A percentile compares a stretch with the other conserved stretches of the same genome.
phyloP scores from a whole-genome alignment of 2,329 filamentous ascomycete genomes.

The Xylariaceae sp. region DNA sequence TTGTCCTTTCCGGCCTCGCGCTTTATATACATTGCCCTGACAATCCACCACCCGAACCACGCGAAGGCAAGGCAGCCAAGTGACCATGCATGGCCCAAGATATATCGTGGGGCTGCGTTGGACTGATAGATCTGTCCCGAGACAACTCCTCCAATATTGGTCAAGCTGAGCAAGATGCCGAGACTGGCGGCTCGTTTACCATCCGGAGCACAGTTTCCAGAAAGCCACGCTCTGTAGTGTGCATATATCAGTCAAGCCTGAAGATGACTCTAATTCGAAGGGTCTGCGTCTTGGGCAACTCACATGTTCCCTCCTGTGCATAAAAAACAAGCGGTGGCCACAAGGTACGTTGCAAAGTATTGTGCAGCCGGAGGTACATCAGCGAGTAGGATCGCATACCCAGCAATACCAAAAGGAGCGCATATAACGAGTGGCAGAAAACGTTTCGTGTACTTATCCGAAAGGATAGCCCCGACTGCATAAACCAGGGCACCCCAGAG shows the following conservation, averaged over 20 bases:
- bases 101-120: conserved; percentile 17
- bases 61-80: conserved; percentile 31
- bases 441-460: conserved; percentile 31
- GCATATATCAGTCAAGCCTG: no score
- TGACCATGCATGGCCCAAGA: conserved; percentile 31
- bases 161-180: conserved; percentile 19
- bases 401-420: conserved; percentile 21
- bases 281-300: conserved; percentile 8
- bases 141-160: conserved; percentile 22
- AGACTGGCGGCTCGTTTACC: conserved; percentile 25
- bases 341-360: conserved; percentile 24
- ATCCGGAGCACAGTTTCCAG: conserved; percentile 22
- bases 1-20: conserved; percentile 28
- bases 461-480: conserved; percentile 32
- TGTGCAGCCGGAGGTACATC: conserved; percentile 16
- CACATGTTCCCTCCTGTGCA: conserved; percentile 22
- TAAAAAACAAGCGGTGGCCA: conserved; percentile 21
- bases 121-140: conserved; percentile 26
- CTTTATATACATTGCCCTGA: conserved; percentile 27
- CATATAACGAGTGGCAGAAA: conserved; percentile 32
- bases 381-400: conserved; percentile 22
- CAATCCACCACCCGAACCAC: conserved; percentile 34
- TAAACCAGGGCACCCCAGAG: conserved; percentile 37
- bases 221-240: conserved; percentile 20
- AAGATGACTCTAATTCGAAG: no score